Evolutionary conservation across 1,139 yeast species (phyloP).

Genomic region (Yamadazyma triangularis): DNA sequence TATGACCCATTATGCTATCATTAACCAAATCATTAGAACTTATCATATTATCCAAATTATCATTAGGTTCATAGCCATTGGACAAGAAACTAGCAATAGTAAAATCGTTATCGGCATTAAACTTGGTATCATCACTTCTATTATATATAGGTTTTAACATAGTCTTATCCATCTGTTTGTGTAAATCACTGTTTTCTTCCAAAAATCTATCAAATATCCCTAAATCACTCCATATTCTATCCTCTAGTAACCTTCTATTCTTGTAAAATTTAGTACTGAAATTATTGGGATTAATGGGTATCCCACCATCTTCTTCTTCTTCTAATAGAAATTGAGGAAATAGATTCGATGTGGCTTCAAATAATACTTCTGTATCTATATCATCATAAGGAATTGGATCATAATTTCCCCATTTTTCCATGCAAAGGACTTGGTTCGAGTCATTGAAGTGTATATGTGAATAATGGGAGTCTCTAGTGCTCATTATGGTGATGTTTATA

Average conservation of each 20-base stretch:
- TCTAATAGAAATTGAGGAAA: slow-evolving; percentile 37
- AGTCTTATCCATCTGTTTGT: slow-evolving; percentile 25
- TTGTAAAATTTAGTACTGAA: slow-evolving; percentile 38
- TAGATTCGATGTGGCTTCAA: slow-evolving; percentile 32
- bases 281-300: slow-evolving; percentile 33
- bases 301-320: slow-evolving; percentile 40
- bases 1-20: slow-evolving; percentile 26
- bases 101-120: slow-evolving; percentile 5
- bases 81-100: slow-evolving; percentile 32
- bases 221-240: slow-evolving; percentile 35
- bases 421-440: slow-evolving; percentile 37
- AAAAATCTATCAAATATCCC: slow-evolving; percentile 24
- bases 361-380: slow-evolving; percentile 34
- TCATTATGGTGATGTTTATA: neutral
- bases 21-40: slow-evolving; percentile 14
- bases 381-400: slow-evolving; percentile 40
- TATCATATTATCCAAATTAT: slow-evolving; percentile 12
- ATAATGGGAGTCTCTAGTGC: slow-evolving; percentile 11
- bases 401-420: slow-evolving; percentile 40
- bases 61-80: slow-evolving; percentile 28
- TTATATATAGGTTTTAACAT: slow-evolving; percentile 21
- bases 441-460: slow-evolving; percentile 35
- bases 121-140: slow-evolving; percentile 9
- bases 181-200: slow-evolving; percentile 14
- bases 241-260: slow-evolving; percentile 26